phyloP scores from a whole-genome alignment of 176 grass and related monocot species.

The Carex parvula region DNA sequence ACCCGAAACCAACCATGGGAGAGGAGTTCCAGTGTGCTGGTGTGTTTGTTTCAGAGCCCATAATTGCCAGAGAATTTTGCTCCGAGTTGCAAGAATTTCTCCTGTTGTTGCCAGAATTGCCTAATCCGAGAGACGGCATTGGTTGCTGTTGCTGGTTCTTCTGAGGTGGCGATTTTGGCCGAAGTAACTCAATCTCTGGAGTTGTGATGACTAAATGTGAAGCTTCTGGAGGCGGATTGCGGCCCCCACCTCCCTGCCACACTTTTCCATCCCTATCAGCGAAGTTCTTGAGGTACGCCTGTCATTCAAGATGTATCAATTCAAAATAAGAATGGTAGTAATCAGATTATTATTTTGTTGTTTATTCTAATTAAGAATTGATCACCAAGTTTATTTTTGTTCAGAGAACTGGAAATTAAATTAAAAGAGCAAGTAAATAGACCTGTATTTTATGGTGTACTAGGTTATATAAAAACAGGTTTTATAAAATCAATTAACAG shows the following conservation, averaged over 20 bases:
- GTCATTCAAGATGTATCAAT: constrained; percentile 6
- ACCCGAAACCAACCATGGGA: constrained; percentile 37
- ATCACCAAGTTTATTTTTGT: background rate
- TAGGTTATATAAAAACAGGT: background rate
- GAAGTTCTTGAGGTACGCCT: constrained; percentile 70
- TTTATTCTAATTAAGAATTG: background rate
- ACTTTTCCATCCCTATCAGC: constrained; percentile 74
- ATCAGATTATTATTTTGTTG: background rate
- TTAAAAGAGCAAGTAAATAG: background rate
- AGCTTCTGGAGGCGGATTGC: constrained; percentile 91
- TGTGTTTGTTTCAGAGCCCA: constrained; percentile 26
- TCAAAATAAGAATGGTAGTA: background rate
- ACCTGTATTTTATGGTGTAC: background rate
- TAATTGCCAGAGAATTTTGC: constrained; percentile 23
- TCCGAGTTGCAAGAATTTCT: constrained; percentile 36
- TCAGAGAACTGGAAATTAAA: background rate
- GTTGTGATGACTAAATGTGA: constrained; percentile 84
- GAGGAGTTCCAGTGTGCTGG: constrained; percentile 33
- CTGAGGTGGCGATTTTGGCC: constrained; percentile 72
- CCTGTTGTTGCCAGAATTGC: constrained; percentile 41
- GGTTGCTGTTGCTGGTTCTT: constrained; percentile 57
- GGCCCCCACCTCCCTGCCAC: constrained; percentile 80
- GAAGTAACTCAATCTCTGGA: constrained; percentile 71
- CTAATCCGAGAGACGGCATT: constrained; percentile 10
- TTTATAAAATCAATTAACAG: background rate